Percentiles rank a stretch among this genome's conserved stretches.
Conservation (phyloP, 768 basidiomycete genomes). For the Brasilioporus rufonigricans region DNA sequence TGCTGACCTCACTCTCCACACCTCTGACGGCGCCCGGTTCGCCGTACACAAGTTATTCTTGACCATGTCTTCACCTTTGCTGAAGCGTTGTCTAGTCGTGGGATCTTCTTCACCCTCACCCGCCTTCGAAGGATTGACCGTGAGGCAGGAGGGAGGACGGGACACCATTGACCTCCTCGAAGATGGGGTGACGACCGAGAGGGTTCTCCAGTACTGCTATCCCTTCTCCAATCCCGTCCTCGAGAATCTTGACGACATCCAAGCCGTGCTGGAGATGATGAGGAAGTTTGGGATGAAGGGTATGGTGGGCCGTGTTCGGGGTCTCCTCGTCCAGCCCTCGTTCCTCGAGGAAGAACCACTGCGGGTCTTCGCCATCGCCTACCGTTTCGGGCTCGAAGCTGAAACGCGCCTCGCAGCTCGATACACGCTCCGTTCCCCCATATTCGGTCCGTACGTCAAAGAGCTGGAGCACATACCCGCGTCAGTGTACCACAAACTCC, state of each 20-base stretch:
- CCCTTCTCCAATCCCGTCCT: constrained; percentile 35
- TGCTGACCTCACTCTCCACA: constrained; percentile 43
- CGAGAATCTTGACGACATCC: constrained; percentile 35
- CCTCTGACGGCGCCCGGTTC: constrained; percentile 42
- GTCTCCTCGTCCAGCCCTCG: constrained; percentile 24
- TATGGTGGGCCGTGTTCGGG: constrained; percentile 29
- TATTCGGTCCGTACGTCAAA: constrained; percentile 34
- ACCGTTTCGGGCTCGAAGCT: constrained; percentile 34
- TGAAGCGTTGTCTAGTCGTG: constrained; percentile 31
- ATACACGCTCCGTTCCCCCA: constrained; percentile 34
- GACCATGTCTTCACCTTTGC: constrained; percentile 40
- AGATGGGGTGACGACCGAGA: constrained; percentile 29
- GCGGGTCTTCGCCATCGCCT: constrained; percentile 40
- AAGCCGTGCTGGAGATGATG: constrained; percentile 34
- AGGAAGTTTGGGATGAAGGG: constrained; percentile 40
- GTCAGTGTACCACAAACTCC: constrained; percentile 34
- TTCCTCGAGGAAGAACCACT: constrained; percentile 33
- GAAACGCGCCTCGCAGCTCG: constrained; percentile 36
- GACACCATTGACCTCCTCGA: constrained; percentile 34
- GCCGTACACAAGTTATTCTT: constrained; percentile 43
- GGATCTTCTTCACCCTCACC: constrained; percentile 31
- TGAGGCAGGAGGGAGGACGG: constrained; percentile 22
- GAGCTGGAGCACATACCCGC: constrained; percentile 40
- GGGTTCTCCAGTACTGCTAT: constrained; percentile 37
- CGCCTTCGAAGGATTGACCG: constrained; percentile 22